Evolutionary conservation across 306 rosid species (phyloP).

Genomic region (Cicer yamashitae): DNA sequence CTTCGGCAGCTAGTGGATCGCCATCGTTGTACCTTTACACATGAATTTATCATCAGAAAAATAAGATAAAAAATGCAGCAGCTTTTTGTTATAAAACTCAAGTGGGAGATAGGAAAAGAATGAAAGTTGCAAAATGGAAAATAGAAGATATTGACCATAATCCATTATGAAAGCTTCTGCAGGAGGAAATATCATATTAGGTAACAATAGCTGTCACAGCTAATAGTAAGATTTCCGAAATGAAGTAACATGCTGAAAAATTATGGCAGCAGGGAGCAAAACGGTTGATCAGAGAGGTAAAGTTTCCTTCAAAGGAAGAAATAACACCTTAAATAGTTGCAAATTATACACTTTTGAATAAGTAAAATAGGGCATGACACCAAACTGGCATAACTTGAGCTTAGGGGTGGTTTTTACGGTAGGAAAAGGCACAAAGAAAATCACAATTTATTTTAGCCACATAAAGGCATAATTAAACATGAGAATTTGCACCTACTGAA

Average conservation of each 20-base stretch:
- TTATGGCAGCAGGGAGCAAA: slow-evolving; percentile 3
- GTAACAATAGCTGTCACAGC: slow-evolving; percentile 27
- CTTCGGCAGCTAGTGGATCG: slow-evolving; percentile 77
- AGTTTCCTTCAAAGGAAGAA: slow-evolving; percentile 33
- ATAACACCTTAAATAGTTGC: slow-evolving; percentile 35
- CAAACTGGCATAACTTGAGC: slow-evolving; percentile 6
- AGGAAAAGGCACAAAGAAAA: neutral
- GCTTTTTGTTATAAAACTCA: slow-evolving; percentile 6
- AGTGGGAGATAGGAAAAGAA: neutral
- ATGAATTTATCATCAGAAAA: slow-evolving; percentile 42
- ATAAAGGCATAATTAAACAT: neutral
- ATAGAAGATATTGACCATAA: slow-evolving; percentile 15
- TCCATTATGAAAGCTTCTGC: neutral
- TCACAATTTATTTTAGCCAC: neutral
- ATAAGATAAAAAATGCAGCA: slow-evolving; percentile 18
- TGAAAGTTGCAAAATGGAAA: slow-evolving; percentile 17
- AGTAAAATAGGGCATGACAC: neutral
- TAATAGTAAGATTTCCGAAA: slow-evolving; percentile 5
- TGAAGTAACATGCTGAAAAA: slow-evolving; percentile 4
- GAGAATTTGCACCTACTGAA: neutral
- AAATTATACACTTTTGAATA: slow-evolving; percentile 22
- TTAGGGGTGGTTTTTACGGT: neutral
- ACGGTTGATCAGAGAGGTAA: slow-evolving; percentile 29
- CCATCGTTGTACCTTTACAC: slow-evolving; percentile 80
- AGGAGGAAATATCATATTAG: slow-evolving; percentile 13